Percentiles rank a stretch among this genome's conserved stretches.
Evolutionary conservation across 2,329 filamentous ascomycete species (phyloP).

Genomic region (Apiospora kogelbergensis): DNA sequence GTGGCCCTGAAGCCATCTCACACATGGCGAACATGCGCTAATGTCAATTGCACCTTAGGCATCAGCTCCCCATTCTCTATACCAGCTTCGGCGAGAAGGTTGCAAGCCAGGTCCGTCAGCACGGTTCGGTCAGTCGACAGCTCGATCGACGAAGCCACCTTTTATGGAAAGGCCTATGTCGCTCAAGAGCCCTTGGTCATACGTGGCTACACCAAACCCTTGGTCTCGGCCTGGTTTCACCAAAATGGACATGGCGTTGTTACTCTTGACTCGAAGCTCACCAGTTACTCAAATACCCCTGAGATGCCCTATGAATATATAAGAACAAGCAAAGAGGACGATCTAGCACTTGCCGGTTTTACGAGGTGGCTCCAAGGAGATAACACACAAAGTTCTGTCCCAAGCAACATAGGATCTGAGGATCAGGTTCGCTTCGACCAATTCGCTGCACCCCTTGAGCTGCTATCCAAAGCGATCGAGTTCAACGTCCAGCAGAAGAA

Average conservation of each 20-base stretch:
- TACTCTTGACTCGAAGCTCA: neutral
- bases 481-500: constrained; percentile 40
- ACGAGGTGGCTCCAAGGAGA: neutral
- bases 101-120: neutral
- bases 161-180: neutral
- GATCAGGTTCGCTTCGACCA: constrained; percentile 46
- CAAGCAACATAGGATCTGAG: constrained; percentile 9
- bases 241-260: neutral
- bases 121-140: neutral
- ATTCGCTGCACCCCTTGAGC: constrained; percentile 59
- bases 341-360: constrained; percentile 16
- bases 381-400: neutral
- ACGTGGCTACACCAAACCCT: neutral
- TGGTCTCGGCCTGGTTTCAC: neutral
- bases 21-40: neutral
- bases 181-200: neutral
- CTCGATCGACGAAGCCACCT: neutral
- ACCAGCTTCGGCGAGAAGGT: neutral
- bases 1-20: neutral
- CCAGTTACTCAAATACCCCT: neutral
- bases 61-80: neutral
- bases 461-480: constrained; percentile 60
- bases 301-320: neutral
- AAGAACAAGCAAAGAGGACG: neutral
- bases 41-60: neutral